phyloP scores from a whole-genome alignment of 2,329 filamentous ascomycete species.

The Dryadomyces sulphureus region DNA sequence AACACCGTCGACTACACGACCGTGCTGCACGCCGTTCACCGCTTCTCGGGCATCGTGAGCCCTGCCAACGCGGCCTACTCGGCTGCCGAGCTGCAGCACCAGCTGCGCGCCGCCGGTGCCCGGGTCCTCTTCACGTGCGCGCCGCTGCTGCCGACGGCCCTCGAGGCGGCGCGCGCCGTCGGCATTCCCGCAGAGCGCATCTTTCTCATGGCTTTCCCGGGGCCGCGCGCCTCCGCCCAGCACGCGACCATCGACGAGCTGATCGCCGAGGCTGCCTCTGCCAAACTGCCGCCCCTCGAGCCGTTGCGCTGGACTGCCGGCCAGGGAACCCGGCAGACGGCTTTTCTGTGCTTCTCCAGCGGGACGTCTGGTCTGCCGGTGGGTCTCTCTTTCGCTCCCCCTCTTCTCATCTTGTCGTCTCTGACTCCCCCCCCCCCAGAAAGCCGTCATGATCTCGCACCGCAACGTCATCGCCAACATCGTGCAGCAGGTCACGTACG shows the following conservation, averaged over 20 bases:
- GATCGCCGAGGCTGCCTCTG: constrained; percentile 24
- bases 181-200: constrained; percentile 47
- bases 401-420: no score
- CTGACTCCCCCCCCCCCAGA: constrained; percentile 25
- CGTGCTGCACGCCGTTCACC: constrained; percentile 36
- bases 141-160: constrained; percentile 44
- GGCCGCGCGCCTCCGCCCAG: constrained; percentile 13
- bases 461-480: constrained; percentile 60
- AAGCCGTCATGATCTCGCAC: constrained; percentile 69
- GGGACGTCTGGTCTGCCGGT: constrained; percentile 57
- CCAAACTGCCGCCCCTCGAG: constrained; percentile 25
- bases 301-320: constrained; percentile 35
- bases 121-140: constrained; percentile 56
- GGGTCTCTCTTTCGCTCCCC: constrained; percentile 11
- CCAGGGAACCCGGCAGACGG: constrained; percentile 42
- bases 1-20: constrained; percentile 58
- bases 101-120: constrained; percentile 48
- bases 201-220: constrained; percentile 49
- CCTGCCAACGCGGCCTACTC: constrained; percentile 60
- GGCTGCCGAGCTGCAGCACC: constrained; percentile 48
- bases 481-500: constrained; percentile 40
- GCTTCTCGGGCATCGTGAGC: constrained; percentile 44
- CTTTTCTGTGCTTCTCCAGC: constrained; percentile 56
- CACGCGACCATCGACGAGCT: constrained; percentile 47
- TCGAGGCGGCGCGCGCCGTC: constrained; percentile 44